Evolutionary conservation across 2,329 filamentous ascomycete genomes (phyloP), one percentile per base, ranked within the genome.

Genomic region (Fusarium nisikadoi): DNA sequence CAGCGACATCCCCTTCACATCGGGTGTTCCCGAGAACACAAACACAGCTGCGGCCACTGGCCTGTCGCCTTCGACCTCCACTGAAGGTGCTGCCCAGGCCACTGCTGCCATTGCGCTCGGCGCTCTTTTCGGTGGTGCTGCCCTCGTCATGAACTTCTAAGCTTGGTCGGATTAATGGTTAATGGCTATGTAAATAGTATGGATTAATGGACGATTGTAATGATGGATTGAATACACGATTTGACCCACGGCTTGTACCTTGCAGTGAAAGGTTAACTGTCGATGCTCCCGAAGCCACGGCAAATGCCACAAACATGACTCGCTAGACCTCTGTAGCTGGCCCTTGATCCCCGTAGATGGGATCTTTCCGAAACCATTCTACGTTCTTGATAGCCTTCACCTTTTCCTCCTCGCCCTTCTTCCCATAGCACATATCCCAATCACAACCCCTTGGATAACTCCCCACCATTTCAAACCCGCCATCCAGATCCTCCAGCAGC

Each of bases 381-480:
- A 75, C 5, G 2, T 36, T 12, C 7, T 65, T 38, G 2, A 75
- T 74, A 1, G 31, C 49, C 3, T 66, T 20, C 12, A 75, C 68
- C 57, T 74, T 75, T 0, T 29, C 38, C 25, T 75, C 60, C 23
- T 76, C 91, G 0, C 84, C 87, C 41, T 83, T 75, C 56, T 83
- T 83, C 3, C 91, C 91, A 81, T 93, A 92, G 74, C 91, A 93
- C 91, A 93, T 93, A 79, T 93, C 90, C 90, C 90, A 93, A 23
- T 83, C 84, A 20, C 81, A 82, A 0, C 85, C 86, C 29, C 72
- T 81, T 0, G 90, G 91, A 83, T 93, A 93, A 52, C 85, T 86
- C 2, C 91, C 91, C 0, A 93, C 87, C 90, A 93, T 92, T 76
- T 88, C 81, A 76, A 93, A 93, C 3, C 81, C 84, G 5, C 84